Conservation (phyloP, 1,284 basidiomycete species). For the Sanguinoderma infundibulare region DNA sequence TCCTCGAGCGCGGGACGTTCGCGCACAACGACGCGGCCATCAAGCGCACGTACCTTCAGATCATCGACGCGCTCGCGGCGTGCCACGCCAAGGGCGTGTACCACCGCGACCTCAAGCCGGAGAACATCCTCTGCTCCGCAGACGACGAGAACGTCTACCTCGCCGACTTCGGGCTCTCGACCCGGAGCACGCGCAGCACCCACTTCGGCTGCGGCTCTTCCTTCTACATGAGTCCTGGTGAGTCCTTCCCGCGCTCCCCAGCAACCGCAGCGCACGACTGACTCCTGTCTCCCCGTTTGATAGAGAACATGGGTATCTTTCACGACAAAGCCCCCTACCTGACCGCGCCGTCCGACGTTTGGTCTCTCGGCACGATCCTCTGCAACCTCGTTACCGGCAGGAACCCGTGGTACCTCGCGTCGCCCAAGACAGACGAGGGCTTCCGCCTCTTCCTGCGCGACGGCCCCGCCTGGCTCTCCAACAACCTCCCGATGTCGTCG, state of each 20-base stretch:
- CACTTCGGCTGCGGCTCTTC: slow-evolving; percentile 57
- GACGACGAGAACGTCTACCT: slow-evolving; percentile 53
- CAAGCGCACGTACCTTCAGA: slow-evolving; percentile 55
- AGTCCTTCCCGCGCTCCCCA: slow-evolving; percentile 18
- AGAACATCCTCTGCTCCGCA: slow-evolving; percentile 64
- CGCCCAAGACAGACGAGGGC: slow-evolving; percentile 65
- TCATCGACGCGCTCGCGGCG: slow-evolving; percentile 64
- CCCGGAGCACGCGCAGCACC: slow-evolving; percentile 49
- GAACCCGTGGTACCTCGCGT: slow-evolving; percentile 87
- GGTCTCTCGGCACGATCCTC: slow-evolving; percentile 64
- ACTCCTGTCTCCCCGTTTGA: not conserved
- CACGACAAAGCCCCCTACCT: slow-evolving; percentile 46
- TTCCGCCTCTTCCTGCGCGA: slow-evolving; percentile 52
- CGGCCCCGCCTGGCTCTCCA: slow-evolving; percentile 63
- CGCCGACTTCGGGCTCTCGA: slow-evolving; percentile 75
- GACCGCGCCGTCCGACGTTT: slow-evolving; percentile 64
- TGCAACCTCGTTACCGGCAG: slow-evolving; percentile 83
- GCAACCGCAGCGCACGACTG: not conserved
- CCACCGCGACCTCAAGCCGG: slow-evolving; percentile 76
- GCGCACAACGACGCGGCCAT: slow-evolving; percentile 51
- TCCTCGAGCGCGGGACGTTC: slow-evolving; percentile 55
- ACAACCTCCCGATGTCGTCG: slow-evolving; percentile 75
- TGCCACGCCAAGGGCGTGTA: slow-evolving; percentile 64
- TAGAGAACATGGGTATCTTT: slow-evolving; percentile 60
- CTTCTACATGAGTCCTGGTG: slow-evolving; percentile 67